Conservation (phyloP, 345 rosid species). For the Citrus medica region DNA sequence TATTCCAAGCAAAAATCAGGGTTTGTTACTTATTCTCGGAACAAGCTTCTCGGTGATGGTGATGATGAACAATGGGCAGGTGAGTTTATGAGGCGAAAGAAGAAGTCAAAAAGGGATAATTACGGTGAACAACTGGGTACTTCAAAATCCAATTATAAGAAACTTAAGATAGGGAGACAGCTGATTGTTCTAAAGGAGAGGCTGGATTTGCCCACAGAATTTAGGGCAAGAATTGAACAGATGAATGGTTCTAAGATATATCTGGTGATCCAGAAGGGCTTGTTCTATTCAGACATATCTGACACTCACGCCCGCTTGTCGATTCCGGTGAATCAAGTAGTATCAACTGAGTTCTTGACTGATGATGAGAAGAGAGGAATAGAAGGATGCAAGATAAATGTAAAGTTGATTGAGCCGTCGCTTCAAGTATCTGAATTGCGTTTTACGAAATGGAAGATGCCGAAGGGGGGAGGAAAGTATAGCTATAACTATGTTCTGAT, state of each 20-base stretch:
- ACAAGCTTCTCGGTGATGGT: neutral
- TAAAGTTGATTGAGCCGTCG: neutral
- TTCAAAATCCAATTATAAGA: no score
- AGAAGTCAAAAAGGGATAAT: neutral
- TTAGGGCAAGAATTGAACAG: neutral
- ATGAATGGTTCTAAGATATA: neutral
- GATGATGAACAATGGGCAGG: neutral
- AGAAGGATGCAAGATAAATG: neutral
- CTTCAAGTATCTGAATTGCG: neutral
- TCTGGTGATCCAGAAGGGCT: neutral
- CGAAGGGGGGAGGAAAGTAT: neutral
- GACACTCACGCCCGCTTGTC: neutral
- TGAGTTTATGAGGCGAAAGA: neutral
- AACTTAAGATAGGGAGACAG: neutral
- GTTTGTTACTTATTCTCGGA: neutral
- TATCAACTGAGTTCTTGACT: neutral
- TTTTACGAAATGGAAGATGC: neutral
- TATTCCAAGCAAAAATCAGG: neutral
- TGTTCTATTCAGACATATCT: neutral
- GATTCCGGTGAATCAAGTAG: neutral
- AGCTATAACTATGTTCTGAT: neutral
- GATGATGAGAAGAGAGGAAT: neutral
- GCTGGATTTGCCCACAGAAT: neutral
- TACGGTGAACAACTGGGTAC: neutral
- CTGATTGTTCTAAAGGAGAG: neutral